Evolutionary conservation across 2,329 filamentous ascomycete species (phyloP).

Genomic region (Elsinoe perseae): DNA sequence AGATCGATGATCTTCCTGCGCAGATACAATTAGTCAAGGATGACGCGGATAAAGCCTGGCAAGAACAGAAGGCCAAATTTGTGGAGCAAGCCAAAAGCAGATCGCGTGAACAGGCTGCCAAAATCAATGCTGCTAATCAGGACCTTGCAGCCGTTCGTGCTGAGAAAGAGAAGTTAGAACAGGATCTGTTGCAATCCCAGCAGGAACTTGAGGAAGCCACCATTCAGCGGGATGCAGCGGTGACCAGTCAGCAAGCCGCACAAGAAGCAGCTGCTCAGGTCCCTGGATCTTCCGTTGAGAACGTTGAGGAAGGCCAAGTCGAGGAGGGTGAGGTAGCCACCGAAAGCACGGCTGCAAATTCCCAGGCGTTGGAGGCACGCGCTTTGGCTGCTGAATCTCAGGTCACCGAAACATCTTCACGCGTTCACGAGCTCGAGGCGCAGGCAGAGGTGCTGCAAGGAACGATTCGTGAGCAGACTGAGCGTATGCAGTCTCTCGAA

Average conservation of each 20-base stretch:
- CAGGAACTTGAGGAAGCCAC: conserved; percentile 34
- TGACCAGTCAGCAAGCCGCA: conserved; percentile 36
- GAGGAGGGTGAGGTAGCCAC: conserved; percentile 26
- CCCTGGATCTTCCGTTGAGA: conserved; percentile 8
- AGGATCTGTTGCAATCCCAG: conserved; percentile 45
- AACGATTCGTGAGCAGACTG: conserved; percentile 46
- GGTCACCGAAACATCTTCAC: conserved; percentile 33
- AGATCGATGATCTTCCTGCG: conserved; percentile 42
- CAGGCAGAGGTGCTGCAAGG: conserved; percentile 49
- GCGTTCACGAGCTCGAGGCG: conserved; percentile 30
- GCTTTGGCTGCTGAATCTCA: conserved; percentile 37
- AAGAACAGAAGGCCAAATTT: conserved; percentile 42
- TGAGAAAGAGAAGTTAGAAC: conserved; percentile 62
- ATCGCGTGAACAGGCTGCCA: conserved; percentile 56
- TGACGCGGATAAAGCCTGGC: conserved; percentile 35
- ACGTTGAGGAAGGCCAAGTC: conserved; percentile 21
- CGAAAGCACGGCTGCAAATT: conserved; percentile 26
- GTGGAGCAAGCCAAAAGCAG: conserved; percentile 48
- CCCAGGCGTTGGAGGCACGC: conserved; percentile 29
- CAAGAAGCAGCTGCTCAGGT: conserved; percentile 29
- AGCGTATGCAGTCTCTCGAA: conserved; percentile 41
- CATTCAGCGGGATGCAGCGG: conserved; percentile 56
- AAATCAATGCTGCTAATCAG: conserved; percentile 48
- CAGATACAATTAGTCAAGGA: conserved; percentile 39
- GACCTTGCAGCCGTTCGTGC: conserved; percentile 43